Evolutionary conservation across 495 filamentous ascomycete species (phyloP).

Genomic region (Aspergillus sclerotiicarbonarius): DNA sequence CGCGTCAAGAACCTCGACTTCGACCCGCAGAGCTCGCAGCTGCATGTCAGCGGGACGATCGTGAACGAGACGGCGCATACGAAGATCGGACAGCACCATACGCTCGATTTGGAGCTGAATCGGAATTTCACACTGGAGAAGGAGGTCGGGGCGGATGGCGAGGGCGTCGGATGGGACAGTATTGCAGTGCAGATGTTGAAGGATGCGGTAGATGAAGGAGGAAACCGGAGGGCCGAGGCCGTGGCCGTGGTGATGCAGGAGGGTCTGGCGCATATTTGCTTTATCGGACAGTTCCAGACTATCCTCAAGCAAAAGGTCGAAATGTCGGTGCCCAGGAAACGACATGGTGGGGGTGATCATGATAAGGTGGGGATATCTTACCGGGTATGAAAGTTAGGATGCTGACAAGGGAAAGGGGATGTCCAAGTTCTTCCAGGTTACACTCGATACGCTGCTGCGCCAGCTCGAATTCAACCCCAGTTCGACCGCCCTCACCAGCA

Average conservation of each 20-base stretch:
- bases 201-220: slow-evolving; percentile 74
- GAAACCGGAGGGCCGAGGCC: slow-evolving; percentile 67
- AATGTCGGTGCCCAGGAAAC: slow-evolving; percentile 76
- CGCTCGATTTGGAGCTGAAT: slow-evolving; percentile 84
- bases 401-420: slow-evolving; percentile 50
- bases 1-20: slow-evolving; percentile 83
- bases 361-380: slow-evolving; percentile 51
- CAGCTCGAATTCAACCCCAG: slow-evolving; percentile 70
- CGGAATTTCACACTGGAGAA: slow-evolving; percentile 85
- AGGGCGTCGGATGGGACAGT: slow-evolving; percentile 80
- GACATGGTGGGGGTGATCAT: slow-evolving; percentile 59
- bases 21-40: slow-evolving; percentile 75
- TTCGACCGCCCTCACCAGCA: slow-evolving; percentile 35
- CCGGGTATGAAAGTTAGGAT: background rate
- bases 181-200: slow-evolving; percentile 75
- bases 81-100: slow-evolving; percentile 82
- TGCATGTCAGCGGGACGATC: slow-evolving; percentile 84
- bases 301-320: slow-evolving; percentile 86
- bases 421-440: slow-evolving; percentile 76
- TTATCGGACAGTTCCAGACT: slow-evolving; percentile 89
- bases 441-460: slow-evolving; percentile 69
- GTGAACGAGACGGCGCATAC: slow-evolving; percentile 80
- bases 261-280: slow-evolving; percentile 86
- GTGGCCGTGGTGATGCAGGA: slow-evolving; percentile 94
- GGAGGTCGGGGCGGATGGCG: slow-evolving; percentile 39